Percentiles rank a stretch among this genome's conserved stretches.
Evolutionary conservation across 176 grass and related monocot species (phyloP).

Genomic region (Saccharum officinarum): DNA sequence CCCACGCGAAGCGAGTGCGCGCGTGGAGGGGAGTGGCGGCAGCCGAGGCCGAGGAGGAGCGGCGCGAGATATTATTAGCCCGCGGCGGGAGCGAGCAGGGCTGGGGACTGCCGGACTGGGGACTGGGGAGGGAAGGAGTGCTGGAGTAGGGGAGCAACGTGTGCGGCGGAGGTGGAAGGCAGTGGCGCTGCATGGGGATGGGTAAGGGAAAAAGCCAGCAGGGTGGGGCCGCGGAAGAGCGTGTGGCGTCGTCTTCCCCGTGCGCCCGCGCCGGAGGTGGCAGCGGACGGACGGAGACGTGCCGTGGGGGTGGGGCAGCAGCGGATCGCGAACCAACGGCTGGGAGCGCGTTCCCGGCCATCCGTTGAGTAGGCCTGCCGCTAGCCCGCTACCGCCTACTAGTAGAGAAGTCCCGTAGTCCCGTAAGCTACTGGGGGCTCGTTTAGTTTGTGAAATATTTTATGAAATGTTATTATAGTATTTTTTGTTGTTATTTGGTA

Average conservation of each 20-base stretch:
- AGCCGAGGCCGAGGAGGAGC: not conserved
- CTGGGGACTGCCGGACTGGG: not conserved
- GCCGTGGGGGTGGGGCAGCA: not conserved
- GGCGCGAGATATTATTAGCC: constrained; percentile 41
- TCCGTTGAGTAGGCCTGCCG: not conserved
- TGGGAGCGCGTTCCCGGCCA: constrained; percentile 34
- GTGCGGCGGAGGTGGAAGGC: constrained; percentile 44
- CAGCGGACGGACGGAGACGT: constrained; percentile 6
- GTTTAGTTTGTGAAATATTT: too few species aligned
- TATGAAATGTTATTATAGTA: too few species aligned
- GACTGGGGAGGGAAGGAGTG: too few species aligned
- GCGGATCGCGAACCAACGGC: constrained; percentile 62
- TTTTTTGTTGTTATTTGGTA: too few species aligned
- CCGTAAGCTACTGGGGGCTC: not conserved
- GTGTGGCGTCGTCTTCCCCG: constrained; percentile 49
- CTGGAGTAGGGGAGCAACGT: constrained; percentile 22
- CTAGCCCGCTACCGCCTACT: too few species aligned
- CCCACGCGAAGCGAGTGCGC: not conserved
- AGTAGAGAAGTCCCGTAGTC: not conserved
- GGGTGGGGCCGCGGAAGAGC: constrained; percentile 21
- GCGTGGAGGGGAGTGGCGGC: not conserved
- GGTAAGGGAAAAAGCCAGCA: not conserved
- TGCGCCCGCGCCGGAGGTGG: constrained; percentile 14
- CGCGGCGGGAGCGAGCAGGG: not conserved
- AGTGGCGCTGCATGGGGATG: constrained; percentile 38